Base-by-base conservation (phyloP, 2,329 filamentous ascomycete species). In the Pseudocercospora eumusae region DNA sequence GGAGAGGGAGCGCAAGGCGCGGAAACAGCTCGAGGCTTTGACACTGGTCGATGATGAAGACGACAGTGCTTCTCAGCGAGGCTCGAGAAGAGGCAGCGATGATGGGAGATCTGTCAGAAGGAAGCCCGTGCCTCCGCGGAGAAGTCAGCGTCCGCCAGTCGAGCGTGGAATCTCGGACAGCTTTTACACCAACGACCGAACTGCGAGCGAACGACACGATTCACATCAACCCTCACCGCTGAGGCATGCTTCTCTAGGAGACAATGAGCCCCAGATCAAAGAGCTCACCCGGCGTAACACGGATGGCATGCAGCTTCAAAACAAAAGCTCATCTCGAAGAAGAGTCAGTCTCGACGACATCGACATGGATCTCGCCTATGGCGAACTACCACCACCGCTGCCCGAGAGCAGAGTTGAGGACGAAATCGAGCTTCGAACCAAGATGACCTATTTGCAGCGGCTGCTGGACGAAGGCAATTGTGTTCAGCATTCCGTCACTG, bases 291-390 rank as follows among this genome's bases (percentile, higher is more conserved):
- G 80, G 23, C 70, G 80, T 28, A 75, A 81, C 61, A 80, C 79
- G 18, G 78, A 80, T 54, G 74, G 72, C 56, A 69, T 69, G 54
- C 61, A 65, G 13, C 55, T 63, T 20, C 54, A 52, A 10, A 42
- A 50, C 27, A 60, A 40, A 60, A 69, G 27, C 60, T 55, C 23
- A 53, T 60, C 70, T 8, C 64, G 64, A 23, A 77, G 77, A 50
- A 73, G 75, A 36, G 71, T 76, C 18, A 79, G 78, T 11, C 69
- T 74, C 27, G 70, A 76, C 21, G 81, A 87, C 59, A 87, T 96
- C 69, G 93, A 97, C 72, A 92, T 96, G 90, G 84, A 96, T 73
- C 82, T 98, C 7, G 93, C 93, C 7, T 98, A 97, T 71, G 93
- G 93, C 63, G 88, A 91, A 57, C 81, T 95, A 0, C 90, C 90